Evolutionary conservation across 805 yeast genomes (phyloP).

Genomic region (Candida berthetii): DNA sequence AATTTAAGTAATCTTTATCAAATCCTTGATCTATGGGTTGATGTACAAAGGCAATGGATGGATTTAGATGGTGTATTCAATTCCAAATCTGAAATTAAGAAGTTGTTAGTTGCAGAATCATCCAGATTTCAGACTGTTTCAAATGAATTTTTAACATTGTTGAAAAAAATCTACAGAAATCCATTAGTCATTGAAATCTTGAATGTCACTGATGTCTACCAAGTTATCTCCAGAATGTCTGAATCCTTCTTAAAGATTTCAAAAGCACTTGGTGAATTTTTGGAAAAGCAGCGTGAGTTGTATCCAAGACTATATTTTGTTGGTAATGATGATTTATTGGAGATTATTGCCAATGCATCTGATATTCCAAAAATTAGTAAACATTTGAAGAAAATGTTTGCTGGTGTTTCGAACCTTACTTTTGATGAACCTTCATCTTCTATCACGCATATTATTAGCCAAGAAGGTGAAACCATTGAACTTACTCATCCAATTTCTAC

Average conservation of each 20-base stretch:
- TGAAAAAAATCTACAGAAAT: constrained; percentile 42
- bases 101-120: constrained; percentile 64
- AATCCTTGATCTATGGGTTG: constrained; percentile 68
- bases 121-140: constrained; percentile 59
- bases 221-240: constrained; percentile 39
- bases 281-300: constrained; percentile 70
- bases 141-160: constrained; percentile 48
- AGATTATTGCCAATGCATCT: constrained; percentile 63
- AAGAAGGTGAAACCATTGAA: constrained; percentile 53
- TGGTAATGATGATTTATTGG: constrained; percentile 86
- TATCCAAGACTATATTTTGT: constrained; percentile 84
- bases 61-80: constrained; percentile 78
- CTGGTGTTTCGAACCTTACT: constrained; percentile 46
- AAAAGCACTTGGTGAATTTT: constrained; percentile 64
- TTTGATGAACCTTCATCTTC: constrained; percentile 24
- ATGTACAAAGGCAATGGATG: constrained; percentile 84
- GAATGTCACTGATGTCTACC: constrained; percentile 40
- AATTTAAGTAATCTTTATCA: constrained; percentile 44
- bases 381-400: constrained; percentile 67
- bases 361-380: constrained; percentile 41
- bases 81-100: constrained; percentile 47
- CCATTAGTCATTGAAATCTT: constrained; percentile 50
- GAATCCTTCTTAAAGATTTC: constrained; percentile 56
- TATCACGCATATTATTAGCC: constrained; percentile 48
- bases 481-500: constrained; percentile 39